Percentiles rank a stretch among this genome's conserved stretches.
These are phyloP conservation scores for Hypocrella siamensis DNA, from an alignment of 2,329 filamentous ascomycete species.

Conservation along the genomic window DNA sequence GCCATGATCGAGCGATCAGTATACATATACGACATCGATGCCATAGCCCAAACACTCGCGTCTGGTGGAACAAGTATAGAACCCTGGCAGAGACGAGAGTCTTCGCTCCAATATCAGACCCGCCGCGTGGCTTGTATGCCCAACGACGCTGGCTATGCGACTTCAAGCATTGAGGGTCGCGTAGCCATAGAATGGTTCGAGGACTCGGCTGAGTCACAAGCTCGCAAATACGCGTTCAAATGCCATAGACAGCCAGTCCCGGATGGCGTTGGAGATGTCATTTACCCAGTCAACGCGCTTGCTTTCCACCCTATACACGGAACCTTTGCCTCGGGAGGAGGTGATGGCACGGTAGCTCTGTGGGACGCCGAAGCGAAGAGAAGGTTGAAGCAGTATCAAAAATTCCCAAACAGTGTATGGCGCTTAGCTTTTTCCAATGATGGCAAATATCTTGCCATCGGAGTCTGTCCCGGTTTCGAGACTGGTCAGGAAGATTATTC, in stretches of 20 bases:
- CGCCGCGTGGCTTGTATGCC: slow-evolving; percentile 92
- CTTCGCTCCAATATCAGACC: slow-evolving; percentile 90
- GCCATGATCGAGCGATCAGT: slow-evolving; percentile 91
- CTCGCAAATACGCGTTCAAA: slow-evolving; percentile 96
- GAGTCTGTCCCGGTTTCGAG: slow-evolving; percentile 75
- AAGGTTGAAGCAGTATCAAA: slow-evolving; percentile 77
- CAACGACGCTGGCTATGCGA: slow-evolving; percentile 86
- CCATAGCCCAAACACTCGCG: slow-evolving; percentile 41
- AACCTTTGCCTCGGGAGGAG: slow-evolving; percentile 79
- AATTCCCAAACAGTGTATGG: slow-evolving; percentile 64
- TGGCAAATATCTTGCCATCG: slow-evolving; percentile 65
- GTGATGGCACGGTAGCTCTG: slow-evolving; percentile 79
- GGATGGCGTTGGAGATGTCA: slow-evolving; percentile 55
- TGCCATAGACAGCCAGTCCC: slow-evolving; percentile 70
- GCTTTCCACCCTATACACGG: slow-evolving; percentile 73
- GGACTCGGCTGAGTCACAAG: slow-evolving; percentile 70
- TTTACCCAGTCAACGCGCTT: slow-evolving; percentile 83
- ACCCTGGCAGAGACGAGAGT: slow-evolving; percentile 89
- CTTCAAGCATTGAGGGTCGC: slow-evolving; percentile 81
- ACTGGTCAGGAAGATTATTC: slow-evolving; percentile 67
- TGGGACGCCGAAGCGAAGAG: slow-evolving; percentile 90
- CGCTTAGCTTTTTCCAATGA: slow-evolving; percentile 63
- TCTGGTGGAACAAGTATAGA: slow-evolving; percentile 34
- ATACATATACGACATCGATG: slow-evolving; percentile 79
- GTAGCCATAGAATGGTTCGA: slow-evolving; percentile 98